Base-by-base conservation (phyloP, 306 rosid species). In the Trifolium fragiferum region DNA sequence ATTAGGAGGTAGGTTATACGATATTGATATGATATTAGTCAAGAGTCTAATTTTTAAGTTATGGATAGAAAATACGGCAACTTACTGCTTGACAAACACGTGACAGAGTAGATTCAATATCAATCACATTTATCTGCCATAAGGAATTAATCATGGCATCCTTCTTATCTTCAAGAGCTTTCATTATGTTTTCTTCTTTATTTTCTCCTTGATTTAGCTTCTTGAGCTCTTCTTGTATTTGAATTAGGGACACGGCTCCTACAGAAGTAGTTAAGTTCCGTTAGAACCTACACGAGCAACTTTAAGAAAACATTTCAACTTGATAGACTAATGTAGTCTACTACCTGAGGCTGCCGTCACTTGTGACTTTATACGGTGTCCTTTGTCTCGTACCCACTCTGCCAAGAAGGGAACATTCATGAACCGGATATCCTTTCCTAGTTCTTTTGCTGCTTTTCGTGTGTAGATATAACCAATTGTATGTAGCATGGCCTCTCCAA, bases 401-500 rank as follows among this genome's bases (percentile, higher is more conserved):
- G 99, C 99, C 71, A 95, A 75, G 83, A 89, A 95, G 10, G 98
- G 96, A 9, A 95, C 99, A 38, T 87, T 95, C 99, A 95, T 89
- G 62, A 37, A 81, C 54, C 93, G 82, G 11, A 66, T 87, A 77
- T 89, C 98, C 85, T 75, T 95, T 83, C 98, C 98, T 8, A 92
- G 85, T 83, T 95, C 99, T 73, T 14, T 92, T 47, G 98, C 76
- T 66, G 98, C 92, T 81, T 78, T 83, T 85, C 98, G 83, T 9
- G 92, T 89, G 88, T 95, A 95, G 70, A 92, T 90, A 72, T 95
- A 95, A 74, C 99, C 99, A 76, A 95, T 92, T 38, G 97, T 95
- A 80, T 95, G 97, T 71, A 95, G 87, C 99, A 92, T 95, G 75
- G 98, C 96, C 88, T 92, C 98, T 20, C 99, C 98, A 82, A 95